phyloP scores from a whole-genome alignment of 257 asterid genomes.

The Solanum habrochaites region DNA sequence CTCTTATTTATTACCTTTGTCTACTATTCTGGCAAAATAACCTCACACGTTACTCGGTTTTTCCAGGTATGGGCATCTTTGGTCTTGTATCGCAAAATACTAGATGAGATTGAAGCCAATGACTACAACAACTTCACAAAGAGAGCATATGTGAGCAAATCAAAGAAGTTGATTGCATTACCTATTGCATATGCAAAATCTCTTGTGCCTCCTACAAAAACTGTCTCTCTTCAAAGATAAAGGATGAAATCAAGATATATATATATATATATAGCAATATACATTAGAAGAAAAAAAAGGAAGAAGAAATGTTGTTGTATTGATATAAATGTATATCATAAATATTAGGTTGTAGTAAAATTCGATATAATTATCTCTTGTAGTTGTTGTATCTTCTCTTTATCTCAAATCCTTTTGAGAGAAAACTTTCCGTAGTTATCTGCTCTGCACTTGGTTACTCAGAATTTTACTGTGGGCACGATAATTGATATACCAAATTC shows the following conservation, averaged over 20 bases:
- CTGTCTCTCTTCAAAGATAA: conserved; percentile 19
- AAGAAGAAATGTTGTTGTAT: neutral
- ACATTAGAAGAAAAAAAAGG: neutral
- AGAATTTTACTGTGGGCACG: neutral
- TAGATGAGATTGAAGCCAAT: conserved; percentile 94
- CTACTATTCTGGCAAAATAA: neutral
- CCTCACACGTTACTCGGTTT: neutral
- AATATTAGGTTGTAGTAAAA: neutral
- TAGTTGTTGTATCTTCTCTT: neutral
- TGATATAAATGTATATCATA: neutral
- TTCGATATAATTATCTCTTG: neutral
- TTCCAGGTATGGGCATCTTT: conserved; percentile 81
- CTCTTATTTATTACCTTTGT: neutral
- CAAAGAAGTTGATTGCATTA: conserved; percentile 75
- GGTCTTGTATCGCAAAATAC: conserved; percentile 61
- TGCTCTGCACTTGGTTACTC: neutral
- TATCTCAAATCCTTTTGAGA: neutral
- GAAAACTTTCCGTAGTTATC: neutral
- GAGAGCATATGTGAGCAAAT: conserved; percentile 86
- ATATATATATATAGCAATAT: neutral
- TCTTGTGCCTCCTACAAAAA: conserved; percentile 58
- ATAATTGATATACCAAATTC: neutral
- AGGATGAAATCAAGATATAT: conserved; percentile 14
- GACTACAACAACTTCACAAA: conserved; percentile 92
- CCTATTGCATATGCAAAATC: conserved; percentile 91